Base-by-base conservation (phyloP, 2,329 filamentous ascomycete species). In the Sporothrix schenckii region DNA sequence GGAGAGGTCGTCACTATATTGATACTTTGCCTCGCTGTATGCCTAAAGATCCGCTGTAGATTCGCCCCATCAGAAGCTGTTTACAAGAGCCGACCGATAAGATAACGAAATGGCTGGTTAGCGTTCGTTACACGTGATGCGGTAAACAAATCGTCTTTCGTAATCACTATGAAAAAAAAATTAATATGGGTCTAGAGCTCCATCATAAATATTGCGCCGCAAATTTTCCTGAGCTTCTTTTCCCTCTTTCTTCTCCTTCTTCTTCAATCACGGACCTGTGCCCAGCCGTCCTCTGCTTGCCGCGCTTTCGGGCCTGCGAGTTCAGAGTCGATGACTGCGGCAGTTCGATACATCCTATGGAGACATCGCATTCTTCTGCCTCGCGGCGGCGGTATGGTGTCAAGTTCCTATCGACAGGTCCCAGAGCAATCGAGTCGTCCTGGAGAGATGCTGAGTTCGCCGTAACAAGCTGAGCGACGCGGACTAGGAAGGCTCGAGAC, bases 401-500 rank as follows among this genome's bases (percentile, higher is more conserved):
- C 86, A 89, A 91, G 92, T 84, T 94, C 91, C 91, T 89, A 92
- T 93, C 91, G 92, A 97, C 93, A 95, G 92, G 89, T 95, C 90
- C 92, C 81, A 96, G 90, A 97, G 81, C 78, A 87, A 95, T 83
- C 81, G 82, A 84, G 84, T 41, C 80, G 82, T 39, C 61, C 83
- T 81, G 81, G 81, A 83, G 82, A 60, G 72, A 75, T 85, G 86
- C 87, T 87, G 86, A 87, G 88, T 85, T 92, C 89, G 89, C 86
- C 81, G 80, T 83, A 76, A 83, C 81, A 85, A 86, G 84, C 83
- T 90, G 90, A 92, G 87, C 87, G 88, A 86, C 85, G 86, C 83
- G 83, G 82, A 83, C 82, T 79, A 79, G 80, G 82, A 75, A 74
- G 79, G 80, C 81, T 82, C 81, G 84, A 83, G 85, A 89, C 86